Conservation (phyloP, 1,284 basidiomycete species). For the Fistulinella cinereoalba region DNA sequence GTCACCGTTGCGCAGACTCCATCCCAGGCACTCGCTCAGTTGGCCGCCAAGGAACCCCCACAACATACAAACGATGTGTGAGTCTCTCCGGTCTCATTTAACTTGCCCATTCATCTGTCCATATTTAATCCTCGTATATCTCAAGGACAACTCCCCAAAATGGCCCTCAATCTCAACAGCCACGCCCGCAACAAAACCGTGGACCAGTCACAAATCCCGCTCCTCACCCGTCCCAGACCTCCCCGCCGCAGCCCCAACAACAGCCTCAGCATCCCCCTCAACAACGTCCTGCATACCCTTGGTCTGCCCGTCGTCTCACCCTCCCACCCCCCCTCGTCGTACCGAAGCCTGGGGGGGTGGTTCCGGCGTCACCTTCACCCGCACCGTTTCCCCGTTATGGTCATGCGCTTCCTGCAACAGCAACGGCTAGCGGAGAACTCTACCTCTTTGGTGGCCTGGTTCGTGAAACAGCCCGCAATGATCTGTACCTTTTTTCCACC, state of each 20-base stretch:
- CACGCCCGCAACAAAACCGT: slow-evolving; percentile 32
- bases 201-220: slow-evolving; percentile 20
- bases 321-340: slow-evolving; percentile 64
- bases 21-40: slow-evolving; percentile 61
- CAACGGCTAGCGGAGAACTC: slow-evolving; percentile 82
- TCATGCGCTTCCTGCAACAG: slow-evolving; percentile 87
- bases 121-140: neutral
- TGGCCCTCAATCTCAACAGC: slow-evolving; percentile 32
- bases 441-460: slow-evolving; percentile 98
- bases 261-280: slow-evolving; percentile 32
- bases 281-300: slow-evolving; percentile 71
- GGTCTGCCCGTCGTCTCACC: slow-evolving; percentile 68
- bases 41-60: slow-evolving; percentile 36
- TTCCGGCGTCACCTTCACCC: slow-evolving; percentile 63
- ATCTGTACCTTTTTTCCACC: slow-evolving; percentile 89
- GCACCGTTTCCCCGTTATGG: slow-evolving; percentile 97
- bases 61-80: slow-evolving; percentile 39
- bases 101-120: slow-evolving; percentile 8
- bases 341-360: slow-evolving; percentile 56
- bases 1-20: slow-evolving; percentile 59
- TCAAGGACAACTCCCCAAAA: slow-evolving; percentile 24
- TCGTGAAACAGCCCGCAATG: slow-evolving; percentile 87
- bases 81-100: slow-evolving; percentile 28
- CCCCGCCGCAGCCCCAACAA: slow-evolving; percentile 25
- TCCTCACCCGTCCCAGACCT: slow-evolving; percentile 26